Conservation (phyloP, 2,329 filamentous ascomycete genomes). For the Phoma sp. region DNA sequence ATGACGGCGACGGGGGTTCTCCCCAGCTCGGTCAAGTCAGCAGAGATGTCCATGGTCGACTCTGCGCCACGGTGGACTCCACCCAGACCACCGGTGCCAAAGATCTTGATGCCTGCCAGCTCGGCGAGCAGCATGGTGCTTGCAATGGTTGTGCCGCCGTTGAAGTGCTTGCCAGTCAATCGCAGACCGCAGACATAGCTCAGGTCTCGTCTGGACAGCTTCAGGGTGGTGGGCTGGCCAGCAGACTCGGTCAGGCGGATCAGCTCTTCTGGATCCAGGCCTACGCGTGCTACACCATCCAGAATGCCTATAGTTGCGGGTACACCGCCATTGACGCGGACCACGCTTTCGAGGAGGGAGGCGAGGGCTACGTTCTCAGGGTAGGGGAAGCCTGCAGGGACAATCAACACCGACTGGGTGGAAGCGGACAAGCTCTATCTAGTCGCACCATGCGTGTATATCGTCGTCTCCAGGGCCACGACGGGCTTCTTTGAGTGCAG, state of each 20-base stretch:
- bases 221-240: constrained; percentile 71
- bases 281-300: constrained; percentile 81
- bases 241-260: constrained; percentile 70
- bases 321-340: constrained; percentile 76
- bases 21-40: constrained; percentile 92
- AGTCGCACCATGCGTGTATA: constrained; percentile 86
- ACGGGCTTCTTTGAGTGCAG: constrained; percentile 77
- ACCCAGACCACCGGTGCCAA: constrained; percentile 92
- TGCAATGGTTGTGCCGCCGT: constrained; percentile 92
- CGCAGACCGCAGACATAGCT: constrained; percentile 80
- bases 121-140: constrained; percentile 91
- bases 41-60: constrained; percentile 88
- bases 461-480: constrained; percentile 92
- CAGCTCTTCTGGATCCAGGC: constrained; percentile 75
- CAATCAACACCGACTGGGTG: constrained; percentile 15
- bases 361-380: constrained; percentile 77
- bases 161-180: constrained; percentile 69
- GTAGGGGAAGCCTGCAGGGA: constrained; percentile 66
- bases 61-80: constrained; percentile 92
- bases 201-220: constrained; percentile 87
- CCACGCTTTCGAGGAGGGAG: constrained; percentile 78
- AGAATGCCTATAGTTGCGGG: constrained; percentile 92
- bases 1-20: constrained; percentile 88
- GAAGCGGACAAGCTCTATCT: not conserved
- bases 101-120: constrained; percentile 86